Percentiles rank a stretch among this genome's conserved stretches.
Evolutionary conservation across 1,284 basidiomycete species (phyloP).

Genomic region (Cryptococcus hybrid): DNA sequence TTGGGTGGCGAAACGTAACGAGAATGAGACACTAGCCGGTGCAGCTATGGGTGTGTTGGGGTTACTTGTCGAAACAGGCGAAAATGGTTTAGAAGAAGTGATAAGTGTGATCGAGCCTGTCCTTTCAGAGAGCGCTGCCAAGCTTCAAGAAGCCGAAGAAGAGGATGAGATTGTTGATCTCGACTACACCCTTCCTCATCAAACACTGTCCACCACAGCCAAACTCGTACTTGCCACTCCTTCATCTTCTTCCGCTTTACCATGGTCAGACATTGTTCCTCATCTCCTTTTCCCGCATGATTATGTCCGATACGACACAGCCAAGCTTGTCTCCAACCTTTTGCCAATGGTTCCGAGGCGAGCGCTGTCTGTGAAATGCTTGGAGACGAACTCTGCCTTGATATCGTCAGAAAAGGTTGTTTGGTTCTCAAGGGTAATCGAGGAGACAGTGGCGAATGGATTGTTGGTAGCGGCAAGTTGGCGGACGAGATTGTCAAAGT

Average conservation of each 20-base stretch:
- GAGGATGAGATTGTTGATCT: conserved; percentile 57
- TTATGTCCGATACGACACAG: conserved; percentile 85
- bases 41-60: conserved; percentile 71
- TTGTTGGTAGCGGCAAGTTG: conserved; percentile 65
- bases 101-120: conserved; percentile 57
- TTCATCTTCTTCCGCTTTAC: conserved; percentile 56
- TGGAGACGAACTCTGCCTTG: conserved; percentile 57
- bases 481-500: conserved; percentile 91
- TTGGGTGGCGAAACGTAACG: conserved; percentile 58
- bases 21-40: conserved; percentile 32
- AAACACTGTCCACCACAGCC: conserved; percentile 65
- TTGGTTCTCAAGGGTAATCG: conserved; percentile 71
- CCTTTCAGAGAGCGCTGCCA: conserved; percentile 56
- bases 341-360: conserved; percentile 49
- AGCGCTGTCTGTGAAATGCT: conserved; percentile 11
- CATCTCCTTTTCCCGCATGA: conserved; percentile 88
- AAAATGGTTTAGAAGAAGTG: conserved; percentile 34
- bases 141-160: conserved; percentile 47
- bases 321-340: conserved; percentile 70
- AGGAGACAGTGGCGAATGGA: conserved; percentile 27
- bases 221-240: conserved; percentile 63
- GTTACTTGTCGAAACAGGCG: conserved; percentile 57
- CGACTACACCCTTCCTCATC: conserved; percentile 83
- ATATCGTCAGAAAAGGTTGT: conserved; percentile 72
- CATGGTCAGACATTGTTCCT: conserved; percentile 64